Conservation (phyloP, 2,329 filamentous ascomycete genomes). For the Cordyceps farinosa region DNA sequence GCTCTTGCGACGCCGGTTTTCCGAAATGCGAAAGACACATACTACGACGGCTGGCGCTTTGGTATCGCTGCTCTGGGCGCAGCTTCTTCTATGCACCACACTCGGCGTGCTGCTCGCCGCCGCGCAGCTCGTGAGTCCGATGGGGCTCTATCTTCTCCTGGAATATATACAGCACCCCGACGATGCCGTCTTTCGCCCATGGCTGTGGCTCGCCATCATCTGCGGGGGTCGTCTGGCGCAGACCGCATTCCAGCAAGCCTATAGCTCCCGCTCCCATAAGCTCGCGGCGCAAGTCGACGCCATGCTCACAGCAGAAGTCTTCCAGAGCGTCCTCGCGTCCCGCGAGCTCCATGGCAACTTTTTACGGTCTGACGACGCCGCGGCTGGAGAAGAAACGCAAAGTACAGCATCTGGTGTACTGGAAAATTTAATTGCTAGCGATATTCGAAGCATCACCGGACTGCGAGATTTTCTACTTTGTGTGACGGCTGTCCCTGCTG, state of each 20-base stretch:
- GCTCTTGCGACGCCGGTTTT: not conserved
- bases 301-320: constrained; percentile 9
- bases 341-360: constrained; percentile 9
- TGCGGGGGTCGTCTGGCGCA: constrained; percentile 47
- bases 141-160: constrained; percentile 51
- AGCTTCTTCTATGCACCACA: constrained; percentile 9
- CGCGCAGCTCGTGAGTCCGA: constrained; percentile 49
- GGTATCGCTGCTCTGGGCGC: not conserved
- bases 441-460: constrained; percentile 51
- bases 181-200: constrained; percentile 44
- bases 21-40: not conserved
- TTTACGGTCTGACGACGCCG: not conserved
- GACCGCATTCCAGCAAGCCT: constrained; percentile 52
- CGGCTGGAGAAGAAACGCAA: constrained; percentile 20
- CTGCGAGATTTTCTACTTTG: constrained; percentile 47
- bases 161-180: constrained; percentile 46
- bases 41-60: not conserved
- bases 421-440: constrained; percentile 56
- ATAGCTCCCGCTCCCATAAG: constrained; percentile 54
- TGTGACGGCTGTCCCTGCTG: constrained; percentile 39
- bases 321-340: constrained; percentile 2
- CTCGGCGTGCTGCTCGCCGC: constrained; percentile 38
- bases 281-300: constrained; percentile 53
- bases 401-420: constrained; percentile 48
- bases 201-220: constrained; percentile 51